These are phyloP conservation scores for Musa acuminata DNA, from an alignment of 176 grass and related monocot genomes.

Conservation along the genomic window DNA sequence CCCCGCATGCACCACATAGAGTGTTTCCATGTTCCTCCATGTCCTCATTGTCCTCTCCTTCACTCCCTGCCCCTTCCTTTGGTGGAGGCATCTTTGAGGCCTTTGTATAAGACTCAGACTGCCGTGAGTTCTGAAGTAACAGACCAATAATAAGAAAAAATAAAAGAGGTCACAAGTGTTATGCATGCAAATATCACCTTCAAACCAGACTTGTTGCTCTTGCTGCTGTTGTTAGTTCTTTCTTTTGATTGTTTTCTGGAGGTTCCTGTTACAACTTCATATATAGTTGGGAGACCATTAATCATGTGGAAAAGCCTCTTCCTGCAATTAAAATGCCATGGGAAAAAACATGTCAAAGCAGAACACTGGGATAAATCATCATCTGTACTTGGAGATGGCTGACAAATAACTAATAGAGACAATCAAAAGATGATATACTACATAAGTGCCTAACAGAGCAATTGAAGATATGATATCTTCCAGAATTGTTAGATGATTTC, in stretches of 20 bases:
- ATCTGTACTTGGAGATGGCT: too few relatives aligned
- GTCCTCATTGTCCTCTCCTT: slow-evolving; percentile 22
- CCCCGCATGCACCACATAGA: slow-evolving; percentile 59
- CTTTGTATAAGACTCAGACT: slow-evolving; percentile 34
- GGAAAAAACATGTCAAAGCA: slow-evolving; percentile 8
- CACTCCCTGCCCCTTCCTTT: slow-evolving; percentile 47
- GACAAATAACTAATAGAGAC: too few relatives aligned
- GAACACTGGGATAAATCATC: background rate
- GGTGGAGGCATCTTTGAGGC: slow-evolving; percentile 26
- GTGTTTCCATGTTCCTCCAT: slow-evolving; percentile 47
- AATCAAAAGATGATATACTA: too few relatives aligned
- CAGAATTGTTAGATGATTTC: background rate
- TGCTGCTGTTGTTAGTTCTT: slow-evolving; percentile 42
- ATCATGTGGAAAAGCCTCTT: slow-evolving; percentile 68
- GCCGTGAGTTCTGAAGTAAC: slow-evolving; percentile 30
- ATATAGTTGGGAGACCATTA: slow-evolving; percentile 69
- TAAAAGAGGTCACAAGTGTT: background rate
- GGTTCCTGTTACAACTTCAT: slow-evolving; percentile 63
- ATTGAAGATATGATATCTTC: too few relatives aligned
- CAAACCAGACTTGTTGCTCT: slow-evolving; percentile 40
- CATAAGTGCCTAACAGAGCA: too few relatives aligned
- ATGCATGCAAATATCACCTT: slow-evolving; percentile 32
- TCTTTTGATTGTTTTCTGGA: slow-evolving; percentile 57
- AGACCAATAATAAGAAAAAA: background rate
- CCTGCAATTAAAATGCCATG: slow-evolving; percentile 47